Evolutionary conservation across 805 yeast genomes (phyloP), one percentile per base, ranked within the genome.

Genomic region (Peterozyma toletana): DNA sequence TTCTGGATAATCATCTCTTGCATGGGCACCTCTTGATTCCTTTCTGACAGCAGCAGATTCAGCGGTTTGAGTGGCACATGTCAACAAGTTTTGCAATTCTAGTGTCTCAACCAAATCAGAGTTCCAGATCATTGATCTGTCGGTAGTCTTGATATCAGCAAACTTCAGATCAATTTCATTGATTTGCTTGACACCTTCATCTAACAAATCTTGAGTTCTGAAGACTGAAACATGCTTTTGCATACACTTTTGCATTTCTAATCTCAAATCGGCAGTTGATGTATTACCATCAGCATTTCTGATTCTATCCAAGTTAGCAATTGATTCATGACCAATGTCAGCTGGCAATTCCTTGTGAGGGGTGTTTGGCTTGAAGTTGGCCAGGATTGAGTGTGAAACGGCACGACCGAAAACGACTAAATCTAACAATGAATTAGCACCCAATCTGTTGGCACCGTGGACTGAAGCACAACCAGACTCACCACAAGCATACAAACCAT

Each of bases 391-490:
- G 68, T 88, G 93, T 42, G 96, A 83, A 40, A 91, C 98, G 53
- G 98, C 98, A 75, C 99, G 87, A 60, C 99, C 99, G 60, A 91
- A 91, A 51, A 91, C 98, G 51, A 91, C 99, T 66, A 91, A 74
- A 70, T 91, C 99, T 59, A 91, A 80, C 58, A 91, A 74, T 10
- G 99, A 93, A 80, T 91, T 91, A 53, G 99, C 99, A 68, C 99
- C 99, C 55, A 91, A 77, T 77, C 99, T 89, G 79, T 91, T 91
- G 51, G 99, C 99, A 71, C 99, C 99, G 64, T 91, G 99, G 48
- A 91, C 99, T 33, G 97, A 89, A 50, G 96, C 98, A 78, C 97
- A 91, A 38, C 97, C 99, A 53, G 95, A 90, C 75, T 91, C 99
- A 77, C 99, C 99, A 74, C 97, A 89, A 13, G 99, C 97, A 65